Evolutionary conservation across 2,329 filamentous ascomycete genomes (phyloP).

Genomic region (Sporothrix protearum): DNA sequence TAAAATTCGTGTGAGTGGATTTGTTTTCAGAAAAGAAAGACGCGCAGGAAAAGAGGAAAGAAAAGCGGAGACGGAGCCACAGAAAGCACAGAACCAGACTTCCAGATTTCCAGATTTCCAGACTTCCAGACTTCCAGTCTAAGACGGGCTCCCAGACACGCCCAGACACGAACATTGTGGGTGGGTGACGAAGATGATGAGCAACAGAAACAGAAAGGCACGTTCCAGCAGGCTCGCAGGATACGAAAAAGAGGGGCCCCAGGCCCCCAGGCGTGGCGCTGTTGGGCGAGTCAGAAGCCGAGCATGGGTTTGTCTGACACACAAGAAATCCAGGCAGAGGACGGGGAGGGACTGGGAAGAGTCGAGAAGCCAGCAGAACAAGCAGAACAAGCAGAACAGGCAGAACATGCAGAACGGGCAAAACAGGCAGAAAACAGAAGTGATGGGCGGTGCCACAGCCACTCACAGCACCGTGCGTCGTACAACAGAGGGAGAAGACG

Average conservation of each 20-base stretch:
- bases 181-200: slow-evolving; percentile 20
- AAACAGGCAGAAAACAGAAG: not conserved
- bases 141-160: not conserved
- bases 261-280: not conserved
- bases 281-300: slow-evolving; percentile 22
- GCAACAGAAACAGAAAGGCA: slow-evolving; percentile 1
- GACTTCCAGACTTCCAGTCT: not conserved
- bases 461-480: slow-evolving; percentile 19
- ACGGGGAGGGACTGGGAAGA: slow-evolving; percentile 10
- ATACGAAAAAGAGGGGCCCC: not conserved
- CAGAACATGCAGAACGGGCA: not conserved
- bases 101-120: not conserved
- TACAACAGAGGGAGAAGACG: too few species aligned
- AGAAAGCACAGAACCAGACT: not conserved
- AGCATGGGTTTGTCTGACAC: slow-evolving; percentile 27
- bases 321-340: slow-evolving; percentile 18
- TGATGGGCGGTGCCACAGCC: slow-evolving; percentile 24
- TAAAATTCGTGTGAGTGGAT: slow-evolving; percentile 14
- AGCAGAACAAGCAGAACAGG: not conserved
- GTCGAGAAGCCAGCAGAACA: not conserved
- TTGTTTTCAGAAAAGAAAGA: not conserved
- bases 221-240: not conserved
- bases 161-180: slow-evolving; percentile 1
- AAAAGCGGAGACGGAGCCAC: not conserved
- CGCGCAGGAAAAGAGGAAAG: not conserved